Percentiles rank a stretch among this genome's conserved stretches.
phyloP scores from a whole-genome alignment of 768 basidiomycete genomes.

The Grammothele lineata region DNA sequence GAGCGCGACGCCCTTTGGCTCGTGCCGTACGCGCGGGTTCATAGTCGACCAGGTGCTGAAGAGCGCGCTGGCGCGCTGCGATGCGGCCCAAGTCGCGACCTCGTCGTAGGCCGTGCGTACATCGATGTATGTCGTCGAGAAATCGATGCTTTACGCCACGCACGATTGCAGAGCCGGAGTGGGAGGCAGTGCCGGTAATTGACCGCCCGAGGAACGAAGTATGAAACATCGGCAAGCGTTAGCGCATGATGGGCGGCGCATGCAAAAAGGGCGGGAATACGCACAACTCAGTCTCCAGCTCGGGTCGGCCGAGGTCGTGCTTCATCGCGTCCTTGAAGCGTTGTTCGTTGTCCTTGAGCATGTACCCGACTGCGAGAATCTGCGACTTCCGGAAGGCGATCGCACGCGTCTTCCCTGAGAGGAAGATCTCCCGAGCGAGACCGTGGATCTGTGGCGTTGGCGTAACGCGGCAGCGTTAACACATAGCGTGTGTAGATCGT shows the following conservation, averaged over 20 bases:
- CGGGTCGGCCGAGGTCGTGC: conserved; percentile 60
- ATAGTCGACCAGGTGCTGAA: conserved; percentile 55
- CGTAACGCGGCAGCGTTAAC: not conserved
- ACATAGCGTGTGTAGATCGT: too few relatives aligned
- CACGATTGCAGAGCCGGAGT: conserved; percentile 46
- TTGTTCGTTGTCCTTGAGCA: conserved; percentile 66
- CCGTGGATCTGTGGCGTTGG: conserved; percentile 45
- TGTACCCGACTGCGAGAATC: conserved; percentile 64
- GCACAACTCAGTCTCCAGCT: conserved; percentile 51
- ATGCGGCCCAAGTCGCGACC: conserved; percentile 73
- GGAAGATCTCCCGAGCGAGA: conserved; percentile 51
- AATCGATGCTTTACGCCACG: conserved; percentile 48
- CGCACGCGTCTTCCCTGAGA: conserved; percentile 57
- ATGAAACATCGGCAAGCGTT: too few relatives aligned
- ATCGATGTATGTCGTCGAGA: conserved; percentile 49
- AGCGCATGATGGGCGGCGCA: too few relatives aligned
- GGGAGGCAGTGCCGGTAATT: conserved; percentile 51
- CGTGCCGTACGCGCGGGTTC: conserved; percentile 63
- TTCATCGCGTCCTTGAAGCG: conserved; percentile 55
- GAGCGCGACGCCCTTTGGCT: conserved; percentile 71
- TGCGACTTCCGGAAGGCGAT: conserved; percentile 70
- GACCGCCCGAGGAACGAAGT: conserved; percentile 48
- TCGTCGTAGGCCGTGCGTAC: conserved; percentile 50
- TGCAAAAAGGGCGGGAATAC: conserved; percentile 18
- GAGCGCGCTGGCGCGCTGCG: conserved; percentile 52